Conservation (phyloP, 768 basidiomycete species). For the Mycena crocata region DNA sequence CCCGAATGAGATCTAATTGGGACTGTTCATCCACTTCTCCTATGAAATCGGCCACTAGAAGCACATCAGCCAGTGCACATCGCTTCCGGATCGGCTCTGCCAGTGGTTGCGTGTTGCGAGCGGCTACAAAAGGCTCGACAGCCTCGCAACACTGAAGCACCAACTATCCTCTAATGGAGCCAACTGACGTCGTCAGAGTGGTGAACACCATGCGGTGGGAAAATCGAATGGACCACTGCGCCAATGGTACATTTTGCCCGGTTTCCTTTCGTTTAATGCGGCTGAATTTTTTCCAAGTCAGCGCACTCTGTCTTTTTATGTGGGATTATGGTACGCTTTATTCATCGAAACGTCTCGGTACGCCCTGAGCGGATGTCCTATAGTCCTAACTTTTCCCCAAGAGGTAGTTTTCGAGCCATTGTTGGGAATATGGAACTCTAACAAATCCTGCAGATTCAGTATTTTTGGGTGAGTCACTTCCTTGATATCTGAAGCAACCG, state of each 20-base stretch:
- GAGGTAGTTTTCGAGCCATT: conserved; percentile 15
- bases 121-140: not conserved
- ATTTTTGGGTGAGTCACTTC: conserved; percentile 29
- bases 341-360: not conserved
- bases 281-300: conserved; percentile 16
- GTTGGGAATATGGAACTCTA: not conserved
- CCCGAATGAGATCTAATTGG: not conserved
- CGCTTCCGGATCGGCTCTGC: conserved; percentile 26
- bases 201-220: conserved; percentile 28
- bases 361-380: not conserved
- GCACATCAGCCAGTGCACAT: not conserved
- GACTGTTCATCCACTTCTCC: not conserved
- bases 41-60: conserved; percentile 9
- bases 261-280: not conserved
- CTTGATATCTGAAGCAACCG: not conserved
- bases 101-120: no score
- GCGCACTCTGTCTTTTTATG: conserved; percentile 27
- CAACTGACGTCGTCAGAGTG: not conserved
- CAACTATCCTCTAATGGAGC: conserved; percentile 5
- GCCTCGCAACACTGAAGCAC: not conserved
- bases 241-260: conserved; percentile 19
- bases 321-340: conserved; percentile 29
- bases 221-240: conserved; percentile 27
- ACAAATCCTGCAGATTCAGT: conserved; percentile 18
- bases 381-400: conserved; percentile 29